phyloP scores from a whole-genome alignment of 2,329 filamentous ascomycete genomes.

The Fusarium tricinctum region DNA sequence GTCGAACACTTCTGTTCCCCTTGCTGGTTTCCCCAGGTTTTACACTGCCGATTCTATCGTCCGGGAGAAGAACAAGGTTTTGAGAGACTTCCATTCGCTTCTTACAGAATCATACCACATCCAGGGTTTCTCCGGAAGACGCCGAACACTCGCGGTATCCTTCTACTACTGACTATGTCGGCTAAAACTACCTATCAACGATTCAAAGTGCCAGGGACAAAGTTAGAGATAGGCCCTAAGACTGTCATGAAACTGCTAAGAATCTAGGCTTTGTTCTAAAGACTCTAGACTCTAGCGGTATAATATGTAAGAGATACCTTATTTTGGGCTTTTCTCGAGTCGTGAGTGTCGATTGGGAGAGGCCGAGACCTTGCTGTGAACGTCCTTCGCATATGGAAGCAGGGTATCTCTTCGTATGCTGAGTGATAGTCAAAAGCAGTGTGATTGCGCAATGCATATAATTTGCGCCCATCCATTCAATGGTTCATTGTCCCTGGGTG shows the following conservation, averaged over 20 bases:
- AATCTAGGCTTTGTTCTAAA: too few species aligned
- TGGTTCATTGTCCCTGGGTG: too few species aligned
- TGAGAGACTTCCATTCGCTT: slow-evolving; percentile 30
- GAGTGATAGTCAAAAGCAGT: neutral
- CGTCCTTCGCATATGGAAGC: too few species aligned
- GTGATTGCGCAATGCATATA: too few species aligned
- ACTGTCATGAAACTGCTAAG: too few species aligned
- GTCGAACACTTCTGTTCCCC: slow-evolving; percentile 1
- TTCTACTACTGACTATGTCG: neutral
- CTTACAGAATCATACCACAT: slow-evolving; percentile 32
- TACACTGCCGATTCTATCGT: slow-evolving; percentile 11
- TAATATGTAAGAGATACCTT: neutral
- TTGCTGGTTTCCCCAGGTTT: slow-evolving; percentile 38
- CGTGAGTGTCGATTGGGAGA: neutral
- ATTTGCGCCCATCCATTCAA: too few species aligned
- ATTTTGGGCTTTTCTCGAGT: neutral
- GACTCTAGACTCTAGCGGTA: too few species aligned
- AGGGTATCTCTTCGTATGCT: neutral
- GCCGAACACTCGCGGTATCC: neutral
- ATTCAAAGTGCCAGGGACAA: neutral
- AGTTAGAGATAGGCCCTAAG: too few species aligned
- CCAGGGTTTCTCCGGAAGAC: slow-evolving; percentile 15
- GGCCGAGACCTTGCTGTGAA: slow-evolving; percentile 14
- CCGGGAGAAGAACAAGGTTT: slow-evolving; percentile 15
- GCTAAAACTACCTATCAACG: neutral